These are phyloP conservation scores for Plasmodium coatneyi DNA, from an alignment of 169 alveolate species.

Conservation along the genomic window DNA sequence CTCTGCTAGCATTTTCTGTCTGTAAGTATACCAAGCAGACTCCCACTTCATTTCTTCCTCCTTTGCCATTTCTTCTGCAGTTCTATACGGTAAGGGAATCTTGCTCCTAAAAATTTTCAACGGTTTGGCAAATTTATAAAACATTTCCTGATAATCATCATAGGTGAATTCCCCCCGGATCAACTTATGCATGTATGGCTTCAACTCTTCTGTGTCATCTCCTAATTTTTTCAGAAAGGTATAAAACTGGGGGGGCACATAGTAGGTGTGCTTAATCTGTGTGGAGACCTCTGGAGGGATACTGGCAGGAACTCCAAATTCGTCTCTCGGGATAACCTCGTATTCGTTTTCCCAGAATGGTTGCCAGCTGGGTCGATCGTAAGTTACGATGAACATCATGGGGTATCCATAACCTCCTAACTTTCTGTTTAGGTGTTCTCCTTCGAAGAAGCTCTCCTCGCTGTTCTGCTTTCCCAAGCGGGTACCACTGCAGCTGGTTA, in stretches of 20 bases:
- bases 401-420: slow-evolving; percentile 83
- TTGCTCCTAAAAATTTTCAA: slow-evolving; percentile 88
- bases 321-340: slow-evolving; percentile 85
- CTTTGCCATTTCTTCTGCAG: slow-evolving; percentile 84
- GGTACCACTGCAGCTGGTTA: neutral
- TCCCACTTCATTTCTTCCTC: slow-evolving; percentile 88
- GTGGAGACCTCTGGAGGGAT: slow-evolving; percentile 86
- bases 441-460: slow-evolving; percentile 32
- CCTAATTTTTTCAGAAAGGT: slow-evolving; percentile 91
- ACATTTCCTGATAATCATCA: slow-evolving; percentile 93
- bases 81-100: slow-evolving; percentile 90
- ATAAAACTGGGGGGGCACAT: slow-evolving; percentile 92
- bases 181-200: slow-evolving; percentile 90
- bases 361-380: slow-evolving; percentile 86
- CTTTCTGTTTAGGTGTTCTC: slow-evolving; percentile 52
- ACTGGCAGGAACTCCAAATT: slow-evolving; percentile 83
- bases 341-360: slow-evolving; percentile 80
- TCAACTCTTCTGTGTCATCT: slow-evolving; percentile 90
- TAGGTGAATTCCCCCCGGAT: slow-evolving; percentile 87
- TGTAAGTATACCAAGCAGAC: slow-evolving; percentile 90
- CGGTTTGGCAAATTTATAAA: slow-evolving; percentile 91
- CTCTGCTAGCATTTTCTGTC: slow-evolving; percentile 89
- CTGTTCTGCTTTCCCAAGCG: neutral
- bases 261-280: slow-evolving; percentile 83
- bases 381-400: slow-evolving; percentile 80